A percentile compares a stretch with the other conserved stretches of the same genome.
phyloP scores from a whole-genome alignment of 1,284 basidiomycete genomes.

The Microbotryomycetes sp. region DNA sequence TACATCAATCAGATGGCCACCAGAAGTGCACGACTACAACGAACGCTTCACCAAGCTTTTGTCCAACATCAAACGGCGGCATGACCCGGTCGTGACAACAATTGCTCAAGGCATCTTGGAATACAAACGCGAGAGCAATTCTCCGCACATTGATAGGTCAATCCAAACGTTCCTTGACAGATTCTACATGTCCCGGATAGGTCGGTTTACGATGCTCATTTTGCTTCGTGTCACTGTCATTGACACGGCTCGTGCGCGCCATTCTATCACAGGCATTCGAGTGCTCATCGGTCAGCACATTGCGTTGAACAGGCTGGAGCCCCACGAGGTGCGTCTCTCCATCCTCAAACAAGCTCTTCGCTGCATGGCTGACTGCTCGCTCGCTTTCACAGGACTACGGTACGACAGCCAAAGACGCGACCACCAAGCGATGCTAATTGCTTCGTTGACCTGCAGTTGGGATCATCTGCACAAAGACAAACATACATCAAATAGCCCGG shows the following conservation, averaged over 20 bases:
- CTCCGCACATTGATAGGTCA: constrained; percentile 66
- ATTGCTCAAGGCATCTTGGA: constrained; percentile 73
- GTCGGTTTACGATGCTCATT: background rate
- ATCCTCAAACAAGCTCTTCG: background rate
- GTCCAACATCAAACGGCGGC: constrained; percentile 84
- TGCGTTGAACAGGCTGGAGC: constrained; percentile 79
- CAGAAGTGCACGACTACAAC: constrained; percentile 91
- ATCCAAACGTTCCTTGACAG: constrained; percentile 94
- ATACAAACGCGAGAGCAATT: constrained; percentile 52
- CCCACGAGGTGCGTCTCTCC: constrained; percentile 52
- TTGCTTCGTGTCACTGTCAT: background rate
- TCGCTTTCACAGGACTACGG: constrained; percentile 9
- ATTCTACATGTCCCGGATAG: constrained; percentile 96
- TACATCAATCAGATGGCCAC: constrained; percentile 69
- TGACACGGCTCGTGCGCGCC: background rate
- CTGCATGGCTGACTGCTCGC: background rate
- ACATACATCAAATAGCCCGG: constrained; percentile 90
- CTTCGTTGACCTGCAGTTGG: constrained; percentile 70
- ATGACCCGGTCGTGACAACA: constrained; percentile 96
- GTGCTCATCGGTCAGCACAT: constrained; percentile 91
- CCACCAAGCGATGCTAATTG: background rate
- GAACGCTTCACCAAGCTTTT: constrained; percentile 79
- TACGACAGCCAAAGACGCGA: background rate
- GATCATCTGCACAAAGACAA: constrained; percentile 96
- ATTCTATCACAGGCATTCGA: constrained; percentile 55